A percentile compares a stretch with the other conserved stretches of the same genome.
Conservation (phyloP, 768 basidiomycete species). For the Imleria badia region DNA sequence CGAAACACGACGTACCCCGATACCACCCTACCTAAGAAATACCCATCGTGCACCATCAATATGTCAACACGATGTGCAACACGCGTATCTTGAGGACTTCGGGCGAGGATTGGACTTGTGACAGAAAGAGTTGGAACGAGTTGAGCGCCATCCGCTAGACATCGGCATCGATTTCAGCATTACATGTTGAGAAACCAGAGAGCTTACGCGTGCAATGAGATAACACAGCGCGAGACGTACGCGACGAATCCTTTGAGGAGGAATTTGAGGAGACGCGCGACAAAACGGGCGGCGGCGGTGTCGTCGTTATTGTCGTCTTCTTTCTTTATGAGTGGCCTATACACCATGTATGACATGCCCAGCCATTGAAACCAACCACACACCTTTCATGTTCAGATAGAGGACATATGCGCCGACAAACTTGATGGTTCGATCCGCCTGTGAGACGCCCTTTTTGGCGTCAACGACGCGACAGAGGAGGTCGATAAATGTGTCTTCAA, state of each 20-base stretch:
- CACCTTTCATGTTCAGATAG: conserved; percentile 77
- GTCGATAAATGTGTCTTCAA: no score
- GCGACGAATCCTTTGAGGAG: no score
- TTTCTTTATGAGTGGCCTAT: no score
- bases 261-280: no score
- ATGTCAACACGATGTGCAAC: conserved; percentile 87
- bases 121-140: conserved; percentile 78
- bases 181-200: not conserved
- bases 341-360: not conserved
- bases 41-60: conserved; percentile 77
- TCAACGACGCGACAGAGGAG: conserved; percentile 63
- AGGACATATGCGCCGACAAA: conserved; percentile 75
- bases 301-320: conserved; percentile 51
- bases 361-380: conserved; percentile 9
- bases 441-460: conserved; percentile 92
- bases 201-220: conserved; percentile 57
- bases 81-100: conserved; percentile 68
- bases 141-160: conserved; percentile 35
- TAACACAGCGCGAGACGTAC: conserved; percentile 70
- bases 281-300: conserved; percentile 72
- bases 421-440: no score
- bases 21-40: no score
- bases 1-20: no score
- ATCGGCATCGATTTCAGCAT: no score
- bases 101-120: conserved; percentile 78